These are phyloP conservation scores for Diplodia mutila DNA, from an alignment of 2,329 filamentous ascomycete genomes.

Conservation along the genomic window DNA sequence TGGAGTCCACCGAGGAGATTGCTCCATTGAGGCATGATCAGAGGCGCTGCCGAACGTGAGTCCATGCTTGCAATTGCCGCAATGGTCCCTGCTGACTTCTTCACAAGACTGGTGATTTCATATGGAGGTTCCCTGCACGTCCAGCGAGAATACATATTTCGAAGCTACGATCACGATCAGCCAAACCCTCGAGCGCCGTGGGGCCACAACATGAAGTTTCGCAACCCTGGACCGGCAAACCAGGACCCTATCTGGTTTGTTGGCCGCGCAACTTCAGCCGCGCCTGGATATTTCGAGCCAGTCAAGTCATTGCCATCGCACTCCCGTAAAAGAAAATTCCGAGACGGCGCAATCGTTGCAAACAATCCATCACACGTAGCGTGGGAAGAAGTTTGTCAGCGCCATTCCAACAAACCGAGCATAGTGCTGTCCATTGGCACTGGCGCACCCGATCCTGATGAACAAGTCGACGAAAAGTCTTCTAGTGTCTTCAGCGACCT, in stretches of 20 bases:
- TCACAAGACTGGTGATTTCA: no score
- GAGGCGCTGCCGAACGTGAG: no score
- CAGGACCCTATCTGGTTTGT: slow-evolving; percentile 26
- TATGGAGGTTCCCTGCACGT: no score
- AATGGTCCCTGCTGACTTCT: no score
- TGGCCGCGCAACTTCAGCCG: slow-evolving; percentile 29
- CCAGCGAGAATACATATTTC: no score
- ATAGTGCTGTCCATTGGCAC: slow-evolving; percentile 30
- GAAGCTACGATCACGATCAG: no score
- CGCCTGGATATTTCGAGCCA: slow-evolving; percentile 28
- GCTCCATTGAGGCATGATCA: no score
- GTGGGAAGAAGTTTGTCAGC: slow-evolving; percentile 28
- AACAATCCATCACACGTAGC: slow-evolving; percentile 30
- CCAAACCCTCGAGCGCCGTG: no score
- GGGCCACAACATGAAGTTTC: no score
- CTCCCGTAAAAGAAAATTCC: not conserved
- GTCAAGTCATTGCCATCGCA: slow-evolving; percentile 5
- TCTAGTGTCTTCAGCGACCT: not conserved
- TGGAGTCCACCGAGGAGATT: no score
- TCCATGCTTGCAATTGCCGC: no score
- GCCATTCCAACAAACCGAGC: slow-evolving; percentile 27
- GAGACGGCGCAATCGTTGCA: slow-evolving; percentile 28
- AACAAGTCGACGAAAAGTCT: not conserved
- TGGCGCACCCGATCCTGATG: not conserved
- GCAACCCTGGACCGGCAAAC: slow-evolving; percentile 27